Base-by-base conservation (phyloP, 108 stramenopile species). In the Mayamaea pseudoterrestris region DNA sequence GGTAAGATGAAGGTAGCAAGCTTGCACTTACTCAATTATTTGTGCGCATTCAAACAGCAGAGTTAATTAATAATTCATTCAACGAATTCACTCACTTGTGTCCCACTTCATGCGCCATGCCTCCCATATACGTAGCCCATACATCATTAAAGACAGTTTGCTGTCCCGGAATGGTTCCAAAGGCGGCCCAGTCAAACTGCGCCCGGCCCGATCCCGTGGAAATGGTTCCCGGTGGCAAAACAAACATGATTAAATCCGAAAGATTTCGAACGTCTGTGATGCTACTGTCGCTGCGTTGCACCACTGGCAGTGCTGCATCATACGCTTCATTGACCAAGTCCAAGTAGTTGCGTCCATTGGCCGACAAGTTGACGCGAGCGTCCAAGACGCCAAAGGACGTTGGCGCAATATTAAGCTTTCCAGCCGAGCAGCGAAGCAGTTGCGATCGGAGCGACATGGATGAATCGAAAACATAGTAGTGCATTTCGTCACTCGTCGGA, bases 41-140 rank as follows among this genome's bases (percentile, higher is more conserved):
- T n/a, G n/a, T n/a, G n/a, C n/a, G n/a, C n/a, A n/a, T n/a, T n/a
- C n/a, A n/a, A n/a, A n/a, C n/a, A n/a, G n/a, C n/a, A n/a, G n/a
- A n/a, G n/a, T n/a, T n/a, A n/a, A n/a, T n/a, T n/a, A n/a, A n/a
- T n/a, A n/a, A n/a, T n/a, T n/a, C n/a, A n/a, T n/a, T n/a, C n/a
- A n/a, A n/a, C n/a, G n/a, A n/a, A n/a, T n/a, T n/a, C n/a, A n/a
- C n/a, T n/a, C n/a, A n/a, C n/a, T n/a, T n/a, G 3, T 39, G 20
- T 20, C 44, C 26, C 3, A 44, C 22, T 44, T 44, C 44, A 9
- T 44, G 44, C 44, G 26, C 26, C n/a, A 22, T 44, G 26, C 24
- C 22, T 6, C 25, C 44, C 22, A 44, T 21, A 25, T 44, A 44
- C 4, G 24, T 25, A 6, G 5, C 44, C 44, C 44, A 44, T 5